Evolutionary conservation across 352 stramenopile species (phyloP).

Genomic region (Pythium aphanidermatum): DNA sequence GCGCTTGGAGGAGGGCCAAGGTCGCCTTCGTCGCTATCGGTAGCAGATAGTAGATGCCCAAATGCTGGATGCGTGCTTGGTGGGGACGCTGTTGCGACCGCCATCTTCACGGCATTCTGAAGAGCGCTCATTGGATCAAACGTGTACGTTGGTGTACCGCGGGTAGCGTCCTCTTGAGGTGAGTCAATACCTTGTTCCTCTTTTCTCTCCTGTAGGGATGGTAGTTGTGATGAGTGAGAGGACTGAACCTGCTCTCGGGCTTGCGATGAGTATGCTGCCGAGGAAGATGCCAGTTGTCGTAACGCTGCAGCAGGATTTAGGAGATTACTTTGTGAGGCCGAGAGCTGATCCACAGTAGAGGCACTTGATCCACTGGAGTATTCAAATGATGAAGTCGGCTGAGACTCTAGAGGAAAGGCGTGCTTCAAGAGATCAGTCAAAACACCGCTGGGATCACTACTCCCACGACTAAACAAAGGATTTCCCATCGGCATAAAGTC

Average conservation of each 20-base stretch:
- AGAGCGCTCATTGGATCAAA: slow-evolving; percentile 60
- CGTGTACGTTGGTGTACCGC: slow-evolving; percentile 26
- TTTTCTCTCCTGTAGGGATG: slow-evolving; percentile 4
- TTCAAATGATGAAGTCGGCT: slow-evolving; percentile 20
- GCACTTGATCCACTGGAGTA: slow-evolving; percentile 5
- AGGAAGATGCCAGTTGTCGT: slow-evolving; percentile 54
- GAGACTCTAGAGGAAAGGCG: slow-evolving; percentile 21
- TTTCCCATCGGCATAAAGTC: slow-evolving; percentile 31
- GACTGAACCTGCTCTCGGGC: slow-evolving; percentile 10
- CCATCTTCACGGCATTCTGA: slow-evolving; percentile 33
- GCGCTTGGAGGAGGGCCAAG: slow-evolving; percentile 54
- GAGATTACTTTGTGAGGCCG: slow-evolving; percentile 3
- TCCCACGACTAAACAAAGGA: slow-evolving; percentile 47
- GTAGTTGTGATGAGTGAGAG: slow-evolving; percentile 6
- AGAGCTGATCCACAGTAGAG: slow-evolving; percentile 5
- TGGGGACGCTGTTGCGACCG: slow-evolving; percentile 8
- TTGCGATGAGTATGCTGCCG: slow-evolving; percentile 28
- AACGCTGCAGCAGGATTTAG: slow-evolving; percentile 28
- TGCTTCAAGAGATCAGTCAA: slow-evolving; percentile 42
- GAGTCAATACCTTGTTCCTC: background rate
- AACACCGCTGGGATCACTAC: slow-evolving; percentile 40
- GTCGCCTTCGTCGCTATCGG: slow-evolving; percentile 23
- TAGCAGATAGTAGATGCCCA: slow-evolving; percentile 8
- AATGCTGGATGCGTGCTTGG: background rate
- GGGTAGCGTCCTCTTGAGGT: background rate